phyloP scores from a whole-genome alignment of 1,284 basidiomycete species.

The Ceraceosorus bombacis region DNA sequence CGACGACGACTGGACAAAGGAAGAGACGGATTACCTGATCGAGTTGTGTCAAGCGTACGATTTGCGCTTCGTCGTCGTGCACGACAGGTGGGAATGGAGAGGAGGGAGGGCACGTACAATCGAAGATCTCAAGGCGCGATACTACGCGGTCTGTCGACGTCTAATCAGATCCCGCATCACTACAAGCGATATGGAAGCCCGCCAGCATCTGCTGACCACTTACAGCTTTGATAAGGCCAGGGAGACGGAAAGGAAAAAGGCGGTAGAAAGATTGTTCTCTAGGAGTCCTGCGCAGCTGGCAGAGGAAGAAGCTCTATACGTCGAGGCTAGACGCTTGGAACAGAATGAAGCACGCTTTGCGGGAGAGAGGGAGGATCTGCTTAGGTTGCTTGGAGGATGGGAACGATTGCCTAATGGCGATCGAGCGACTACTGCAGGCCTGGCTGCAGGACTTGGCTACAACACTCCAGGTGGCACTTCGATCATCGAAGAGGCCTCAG shows the following conservation, averaged over 20 bases:
- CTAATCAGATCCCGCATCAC: constrained; percentile 65
- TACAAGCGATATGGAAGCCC: constrained; percentile 35
- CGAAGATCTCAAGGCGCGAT: constrained; percentile 79
- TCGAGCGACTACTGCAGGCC: constrained; percentile 33
- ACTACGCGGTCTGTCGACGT: constrained; percentile 84
- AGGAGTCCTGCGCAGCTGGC: constrained; percentile 80
- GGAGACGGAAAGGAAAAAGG: constrained; percentile 80
- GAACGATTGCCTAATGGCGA: constrained; percentile 40
- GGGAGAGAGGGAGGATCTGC: constrained; percentile 78
- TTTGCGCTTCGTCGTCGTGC: constrained; percentile 78
- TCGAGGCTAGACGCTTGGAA: constrained; percentile 87
- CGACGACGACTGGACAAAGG: constrained; percentile 83
- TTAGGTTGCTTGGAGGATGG: constrained; percentile 61
- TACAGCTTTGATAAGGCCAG: constrained; percentile 60
- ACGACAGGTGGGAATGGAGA: constrained; percentile 75
- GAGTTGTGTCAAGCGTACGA: constrained; percentile 73
- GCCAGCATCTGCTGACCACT: constrained; percentile 39
- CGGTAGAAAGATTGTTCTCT: constrained; percentile 73
- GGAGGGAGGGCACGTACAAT: constrained; percentile 16
- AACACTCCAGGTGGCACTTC: background rate
- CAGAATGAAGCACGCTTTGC: constrained; percentile 84
- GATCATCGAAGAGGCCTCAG: constrained; percentile 5
- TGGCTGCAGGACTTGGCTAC: constrained; percentile 37
- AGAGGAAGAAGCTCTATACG: constrained; percentile 90
- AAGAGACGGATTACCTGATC: constrained; percentile 93